These are phyloP conservation scores for Candida maris DNA, from an alignment of 805 yeast genomes.

Conservation along the genomic window DNA sequence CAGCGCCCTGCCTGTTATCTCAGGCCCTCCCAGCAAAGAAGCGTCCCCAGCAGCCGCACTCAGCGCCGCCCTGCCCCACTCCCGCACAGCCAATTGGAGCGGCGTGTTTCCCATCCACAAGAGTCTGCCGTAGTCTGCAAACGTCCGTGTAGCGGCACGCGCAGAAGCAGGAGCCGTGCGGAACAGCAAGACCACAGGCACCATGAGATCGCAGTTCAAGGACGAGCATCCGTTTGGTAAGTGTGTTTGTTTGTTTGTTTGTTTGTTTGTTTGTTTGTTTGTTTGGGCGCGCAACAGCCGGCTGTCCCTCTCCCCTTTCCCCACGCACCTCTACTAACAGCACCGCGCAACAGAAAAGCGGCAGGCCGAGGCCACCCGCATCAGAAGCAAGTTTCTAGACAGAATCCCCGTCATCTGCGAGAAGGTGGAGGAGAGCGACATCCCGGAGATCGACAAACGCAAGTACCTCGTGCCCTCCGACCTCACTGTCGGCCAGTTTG, in stretches of 20 bases:
- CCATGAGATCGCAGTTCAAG: conserved; percentile 85
- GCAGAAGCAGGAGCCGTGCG: too few relatives aligned
- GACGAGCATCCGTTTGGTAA: conserved; percentile 92
- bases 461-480: conserved; percentile 96
- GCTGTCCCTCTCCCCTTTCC: not conserved
- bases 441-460: conserved; percentile 94
- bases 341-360: conserved; percentile 61
- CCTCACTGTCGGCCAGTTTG: conserved; percentile 96
- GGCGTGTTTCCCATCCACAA: too few relatives aligned
- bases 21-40: too few relatives aligned
- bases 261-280: too few relatives aligned
- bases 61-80: too few relatives aligned
- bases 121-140: too few relatives aligned
- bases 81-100: too few relatives aligned
- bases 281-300: not conserved
- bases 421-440: conserved; percentile 93
- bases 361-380: conserved; percentile 90
- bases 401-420: conserved; percentile 97
- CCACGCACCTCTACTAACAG: conserved; percentile 2
- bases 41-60: too few relatives aligned
- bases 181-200: too few relatives aligned
- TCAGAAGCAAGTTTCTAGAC: conserved; percentile 82
- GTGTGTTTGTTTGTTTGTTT: conserved; percentile 27
- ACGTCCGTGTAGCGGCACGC: too few relatives aligned
- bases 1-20: too few relatives aligned